These are phyloP conservation scores for Adansonia grandidieri DNA, from an alignment of 441 rosid genomes.

Conservation along the genomic window DNA sequence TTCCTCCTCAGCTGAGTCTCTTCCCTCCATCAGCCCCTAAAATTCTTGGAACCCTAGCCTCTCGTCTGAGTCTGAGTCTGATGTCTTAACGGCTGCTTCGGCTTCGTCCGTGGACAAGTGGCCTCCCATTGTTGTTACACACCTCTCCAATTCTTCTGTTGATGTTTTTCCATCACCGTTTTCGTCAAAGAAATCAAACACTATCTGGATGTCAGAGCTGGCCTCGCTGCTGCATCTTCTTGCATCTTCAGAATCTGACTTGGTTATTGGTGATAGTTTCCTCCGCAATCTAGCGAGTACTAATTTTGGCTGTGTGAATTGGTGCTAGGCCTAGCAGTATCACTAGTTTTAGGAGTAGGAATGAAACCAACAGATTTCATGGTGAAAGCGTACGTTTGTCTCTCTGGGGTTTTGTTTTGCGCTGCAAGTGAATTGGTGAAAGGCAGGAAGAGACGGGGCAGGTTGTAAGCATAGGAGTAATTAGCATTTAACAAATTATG, in stretches of 20 bases:
- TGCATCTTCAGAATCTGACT: neutral
- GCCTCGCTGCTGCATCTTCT: neutral
- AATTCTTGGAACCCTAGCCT: slow-evolving; percentile 56
- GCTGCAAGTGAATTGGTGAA: neutral
- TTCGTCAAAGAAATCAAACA: slow-evolving; percentile 61
- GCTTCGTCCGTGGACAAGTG: slow-evolving; percentile 55
- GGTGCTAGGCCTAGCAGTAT: neutral
- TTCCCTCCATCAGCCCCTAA: slow-evolving; percentile 51
- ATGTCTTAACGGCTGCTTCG: slow-evolving; percentile 45
- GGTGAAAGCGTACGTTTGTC: neutral
- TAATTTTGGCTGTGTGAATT: slow-evolving; percentile 16
- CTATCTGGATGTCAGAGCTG: slow-evolving; percentile 33
- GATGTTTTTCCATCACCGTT: slow-evolving; percentile 65
- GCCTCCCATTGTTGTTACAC: slow-evolving; percentile 50
- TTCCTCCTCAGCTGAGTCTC: slow-evolving; percentile 42
- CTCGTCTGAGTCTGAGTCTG: slow-evolving; percentile 64
- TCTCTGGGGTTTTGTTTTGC: neutral
- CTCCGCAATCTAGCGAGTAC: slow-evolving; percentile 31
- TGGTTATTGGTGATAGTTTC: slow-evolving; percentile 38
- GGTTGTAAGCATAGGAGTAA: too few species aligned
- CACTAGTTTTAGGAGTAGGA: neutral
- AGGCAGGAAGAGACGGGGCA: too few species aligned
- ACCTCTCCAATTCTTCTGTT: slow-evolving; percentile 53
- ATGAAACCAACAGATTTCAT: neutral
- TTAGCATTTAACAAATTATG: too few species aligned